Conservation (phyloP, 2,329 filamentous ascomycete genomes). For the Aureobasidium subglaciale region DNA sequence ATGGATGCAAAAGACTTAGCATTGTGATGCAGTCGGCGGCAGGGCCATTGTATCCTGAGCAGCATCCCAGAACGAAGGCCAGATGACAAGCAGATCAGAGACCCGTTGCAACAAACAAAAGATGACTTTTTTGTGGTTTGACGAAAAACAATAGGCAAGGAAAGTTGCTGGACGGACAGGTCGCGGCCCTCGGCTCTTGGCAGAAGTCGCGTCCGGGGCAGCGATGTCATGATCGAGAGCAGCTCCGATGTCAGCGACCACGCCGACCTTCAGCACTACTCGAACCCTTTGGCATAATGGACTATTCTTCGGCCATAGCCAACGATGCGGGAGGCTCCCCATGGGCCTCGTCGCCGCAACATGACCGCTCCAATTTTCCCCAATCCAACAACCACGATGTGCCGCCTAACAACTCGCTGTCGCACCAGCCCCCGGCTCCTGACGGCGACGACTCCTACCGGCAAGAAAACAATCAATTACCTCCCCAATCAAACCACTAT, state of each 20-base stretch:
- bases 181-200: slow-evolving; percentile 11
- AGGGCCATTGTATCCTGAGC: slow-evolving; percentile 6
- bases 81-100: not conserved
- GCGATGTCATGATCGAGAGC: slow-evolving; percentile 20
- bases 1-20: not conserved
- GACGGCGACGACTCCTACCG: slow-evolving; percentile 9
- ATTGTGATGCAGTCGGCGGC: slow-evolving; percentile 1
- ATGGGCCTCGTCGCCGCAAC: slow-evolving; percentile 56
- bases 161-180: not conserved
- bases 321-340: slow-evolving; percentile 56
- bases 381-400: slow-evolving; percentile 37
- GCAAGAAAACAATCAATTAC: slow-evolving; percentile 15
- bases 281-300: slow-evolving; percentile 42
- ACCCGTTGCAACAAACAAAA: not conserved
- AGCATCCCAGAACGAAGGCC: slow-evolving; percentile 5
- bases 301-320: slow-evolving; percentile 50
- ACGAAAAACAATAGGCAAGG: not conserved
- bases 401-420: slow-evolving; percentile 27
- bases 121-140: not conserved
- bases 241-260: slow-evolving; percentile 19
- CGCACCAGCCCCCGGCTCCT: slow-evolving; percentile 11
- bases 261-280: slow-evolving; percentile 14
- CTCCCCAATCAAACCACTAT: not conserved
- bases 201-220: slow-evolving; percentile 20
- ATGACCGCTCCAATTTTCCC: slow-evolving; percentile 41